These are phyloP conservation scores for Bryum argenteum DNA, from an alignment of 225 moss, liverwort and hornwort genomes.

Conservation along the genomic window DNA sequence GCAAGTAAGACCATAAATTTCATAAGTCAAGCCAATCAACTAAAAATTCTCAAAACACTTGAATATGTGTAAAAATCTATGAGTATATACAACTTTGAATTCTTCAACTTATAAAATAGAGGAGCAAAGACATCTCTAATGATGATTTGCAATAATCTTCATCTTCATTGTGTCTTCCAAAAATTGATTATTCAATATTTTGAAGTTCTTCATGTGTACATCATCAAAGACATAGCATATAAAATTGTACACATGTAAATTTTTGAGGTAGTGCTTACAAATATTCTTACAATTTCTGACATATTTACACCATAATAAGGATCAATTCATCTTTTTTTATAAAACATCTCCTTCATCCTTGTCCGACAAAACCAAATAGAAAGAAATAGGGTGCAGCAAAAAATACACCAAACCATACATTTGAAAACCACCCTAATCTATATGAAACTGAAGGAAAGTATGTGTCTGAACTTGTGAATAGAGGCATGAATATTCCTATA, in stretches of 20 bases:
- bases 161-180: not conserved
- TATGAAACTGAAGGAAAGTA: slow-evolving; percentile 8
- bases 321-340: not conserved
- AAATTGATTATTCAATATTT: no score
- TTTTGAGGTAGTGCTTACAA: not conserved
- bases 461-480: slow-evolving; percentile 10
- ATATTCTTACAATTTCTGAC: no score
- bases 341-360: not conserved
- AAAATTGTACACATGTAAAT: no score
- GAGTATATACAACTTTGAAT: no score
- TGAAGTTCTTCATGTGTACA: not conserved
- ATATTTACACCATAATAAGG: not conserved
- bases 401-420: slow-evolving; percentile 9
- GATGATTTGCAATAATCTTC: not conserved
- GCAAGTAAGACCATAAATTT: not conserved
- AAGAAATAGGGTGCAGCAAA: slow-evolving; percentile 8
- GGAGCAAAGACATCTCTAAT: no score
- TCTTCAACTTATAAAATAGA: no score
- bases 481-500: slow-evolving; percentile 2
- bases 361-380: slow-evolving; percentile 9
- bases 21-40: not conserved
- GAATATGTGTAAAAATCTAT: no score
- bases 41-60: not conserved
- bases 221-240: no score
- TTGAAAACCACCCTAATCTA: slow-evolving; percentile 22